Conservation (phyloP, 192 early-diverging fungal genomes). For the Coemansia sp. region DNA sequence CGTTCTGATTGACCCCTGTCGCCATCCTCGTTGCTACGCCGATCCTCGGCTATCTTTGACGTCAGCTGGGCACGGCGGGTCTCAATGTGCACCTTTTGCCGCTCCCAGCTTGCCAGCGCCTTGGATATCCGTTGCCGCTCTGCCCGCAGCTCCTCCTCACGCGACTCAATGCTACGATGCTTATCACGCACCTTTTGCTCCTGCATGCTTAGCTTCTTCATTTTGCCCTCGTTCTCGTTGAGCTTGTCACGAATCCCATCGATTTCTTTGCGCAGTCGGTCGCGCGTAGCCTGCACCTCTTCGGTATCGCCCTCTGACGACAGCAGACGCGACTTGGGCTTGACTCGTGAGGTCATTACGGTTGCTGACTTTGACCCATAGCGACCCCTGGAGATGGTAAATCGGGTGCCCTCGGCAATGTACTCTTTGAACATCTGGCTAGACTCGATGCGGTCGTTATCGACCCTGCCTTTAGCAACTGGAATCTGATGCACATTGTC, state of each 20-base stretch:
- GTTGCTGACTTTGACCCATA: slow-evolving; percentile 44
- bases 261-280: slow-evolving; percentile 20
- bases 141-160: slow-evolving; percentile 28
- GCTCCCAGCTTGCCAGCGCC: slow-evolving; percentile 16
- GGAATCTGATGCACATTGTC: slow-evolving; percentile 60
- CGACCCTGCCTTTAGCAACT: slow-evolving; percentile 27
- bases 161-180: slow-evolving; percentile 24
- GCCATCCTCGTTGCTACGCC: slow-evolving; percentile 10
- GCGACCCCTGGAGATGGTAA: slow-evolving; percentile 24
- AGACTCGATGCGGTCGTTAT: slow-evolving; percentile 30
- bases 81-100: slow-evolving; percentile 21
- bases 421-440: slow-evolving; percentile 38
- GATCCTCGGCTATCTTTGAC: slow-evolving; percentile 19
- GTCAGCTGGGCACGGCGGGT: slow-evolving; percentile 29
- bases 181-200: slow-evolving; percentile 32
- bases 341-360: slow-evolving; percentile 31
- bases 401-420: slow-evolving; percentile 41
- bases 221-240: slow-evolving; percentile 25
- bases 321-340: slow-evolving; percentile 19
- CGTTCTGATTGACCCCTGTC: slow-evolving; percentile 7
- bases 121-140: slow-evolving; percentile 14
- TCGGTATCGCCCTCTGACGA: slow-evolving; percentile 36
- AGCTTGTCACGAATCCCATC: slow-evolving; percentile 24
- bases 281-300: slow-evolving; percentile 29
- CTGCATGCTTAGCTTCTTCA: slow-evolving; percentile 21